Evolutionary conservation across 2,329 filamentous ascomycete species (phyloP), one percentile per base, ranked within the genome.

Genomic region (Esteya vermicola): DNA sequence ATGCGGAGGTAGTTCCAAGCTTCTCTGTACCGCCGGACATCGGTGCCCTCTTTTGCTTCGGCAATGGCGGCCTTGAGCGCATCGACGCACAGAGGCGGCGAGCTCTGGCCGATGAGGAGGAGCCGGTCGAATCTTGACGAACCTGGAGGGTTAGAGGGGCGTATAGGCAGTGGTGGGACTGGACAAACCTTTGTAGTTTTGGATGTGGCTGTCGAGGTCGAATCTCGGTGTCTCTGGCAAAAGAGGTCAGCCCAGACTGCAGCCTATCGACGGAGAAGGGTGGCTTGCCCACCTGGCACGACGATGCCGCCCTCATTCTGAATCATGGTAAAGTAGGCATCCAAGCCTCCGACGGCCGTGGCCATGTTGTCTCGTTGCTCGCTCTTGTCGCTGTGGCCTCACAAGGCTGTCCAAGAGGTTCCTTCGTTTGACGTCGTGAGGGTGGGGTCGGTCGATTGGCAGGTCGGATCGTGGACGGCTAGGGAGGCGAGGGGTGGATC

Each of bases 151-250:
- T 26, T 9, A 32, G 21, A 31, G 12, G 3, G 12, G 36, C n/a
- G 22, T 22, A 3, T 23, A 18, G 39, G 10, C 7, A 2, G 9
- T 6, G 10, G 2, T 4, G n/a, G 16, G 8, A 7, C 6, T 4
- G 18, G 9, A 26, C 63, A 34, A 61, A 88, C 88, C 85, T 55
- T 67, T 70, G 60, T 96, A 98, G 55, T 95, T 93, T 48, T 80
- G 71, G 37, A 94, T 81, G 59, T 95, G 96, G 28, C 81, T 75
- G 45, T 95, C 85, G 32, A 98, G 72, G 52, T 96, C 91, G 50
- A 96, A 80, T 55, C 89, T 94, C 9, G 89, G 88, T 7, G 73
- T 61, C 36, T 85, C 84, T 89, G 39, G 14, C 1, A 12, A 19
- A 28, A n/a, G n/a, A n/a, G n/a, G n/a, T n/a, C 14, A 19, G 18